phyloP scores from a whole-genome alignment of 1,284 basidiomycete species.

The Tilletia walkeri region DNA sequence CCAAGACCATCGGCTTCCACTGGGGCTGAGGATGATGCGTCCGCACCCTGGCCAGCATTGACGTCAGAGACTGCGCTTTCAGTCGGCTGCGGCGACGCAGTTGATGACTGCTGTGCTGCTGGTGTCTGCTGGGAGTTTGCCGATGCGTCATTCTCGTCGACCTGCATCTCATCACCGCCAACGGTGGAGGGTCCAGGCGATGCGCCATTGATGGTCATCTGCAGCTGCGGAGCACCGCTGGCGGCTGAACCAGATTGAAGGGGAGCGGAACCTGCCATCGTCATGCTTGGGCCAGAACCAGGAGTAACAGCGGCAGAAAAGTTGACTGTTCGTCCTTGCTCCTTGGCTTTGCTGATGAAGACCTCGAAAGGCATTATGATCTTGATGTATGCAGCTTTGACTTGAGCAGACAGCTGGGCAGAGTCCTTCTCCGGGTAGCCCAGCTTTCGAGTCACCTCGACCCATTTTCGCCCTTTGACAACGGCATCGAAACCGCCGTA shows the following conservation, averaged over 20 bases:
- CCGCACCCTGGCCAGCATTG: too few species aligned
- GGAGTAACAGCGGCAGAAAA: background rate
- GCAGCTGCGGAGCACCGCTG: background rate
- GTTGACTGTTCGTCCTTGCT: slow-evolving; percentile 30
- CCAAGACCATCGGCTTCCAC: too few species aligned
- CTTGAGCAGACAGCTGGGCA: slow-evolving; percentile 77
- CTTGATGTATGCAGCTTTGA: slow-evolving; percentile 83
- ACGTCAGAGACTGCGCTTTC: too few species aligned
- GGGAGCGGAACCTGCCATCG: background rate
- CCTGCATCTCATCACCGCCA: background rate
- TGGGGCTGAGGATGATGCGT: too few species aligned
- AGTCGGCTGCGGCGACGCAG: too few species aligned
- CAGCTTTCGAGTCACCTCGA: slow-evolving; percentile 73
- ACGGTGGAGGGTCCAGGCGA: background rate
- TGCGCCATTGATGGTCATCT: slow-evolving; percentile 6
- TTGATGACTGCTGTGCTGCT: background rate
- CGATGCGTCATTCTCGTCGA: background rate
- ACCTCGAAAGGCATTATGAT: slow-evolving; percentile 93
- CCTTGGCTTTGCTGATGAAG: slow-evolving; percentile 65
- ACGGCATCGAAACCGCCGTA: slow-evolving; percentile 80
- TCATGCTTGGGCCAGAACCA: background rate
- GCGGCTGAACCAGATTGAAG: background rate
- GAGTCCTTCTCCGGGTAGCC: slow-evolving; percentile 66
- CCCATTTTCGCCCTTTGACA: slow-evolving; percentile 78
- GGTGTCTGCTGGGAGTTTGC: background rate